Percentiles rank a stretch among this genome's conserved stretches.
These are phyloP conservation scores for Suaeda aralocaspica DNA, from an alignment of 148 eudicot genomes.

Conservation along the genomic window DNA sequence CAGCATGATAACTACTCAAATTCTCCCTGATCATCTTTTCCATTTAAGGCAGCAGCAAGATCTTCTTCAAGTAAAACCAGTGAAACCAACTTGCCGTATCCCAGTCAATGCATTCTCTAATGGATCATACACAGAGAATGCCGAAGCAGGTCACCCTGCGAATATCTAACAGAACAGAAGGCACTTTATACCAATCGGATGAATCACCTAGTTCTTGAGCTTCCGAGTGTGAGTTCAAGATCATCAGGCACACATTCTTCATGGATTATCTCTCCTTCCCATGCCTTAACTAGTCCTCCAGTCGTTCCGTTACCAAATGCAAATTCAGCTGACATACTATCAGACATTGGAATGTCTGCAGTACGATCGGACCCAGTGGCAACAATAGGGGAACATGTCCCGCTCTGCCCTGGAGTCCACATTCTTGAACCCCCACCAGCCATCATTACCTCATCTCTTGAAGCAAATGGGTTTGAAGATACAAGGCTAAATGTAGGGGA, in stretches of 20 bases:
- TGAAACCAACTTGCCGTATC: too few species aligned
- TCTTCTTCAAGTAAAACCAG: not conserved
- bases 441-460: constrained; percentile 50
- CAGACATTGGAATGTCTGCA: constrained; percentile 79
- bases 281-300: constrained; percentile 67
- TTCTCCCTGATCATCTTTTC: not conserved
- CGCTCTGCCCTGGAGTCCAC: constrained; percentile 99
- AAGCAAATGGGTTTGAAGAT: constrained; percentile 66
- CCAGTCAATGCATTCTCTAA: constrained; percentile 4
- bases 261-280: constrained; percentile 96
- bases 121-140: not conserved
- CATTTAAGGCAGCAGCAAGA: not conserved
- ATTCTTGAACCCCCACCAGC: constrained; percentile 65
- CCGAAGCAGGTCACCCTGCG: not conserved
- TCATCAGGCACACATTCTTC: constrained; percentile 96
- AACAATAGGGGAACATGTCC: constrained; percentile 83
- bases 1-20: not conserved
- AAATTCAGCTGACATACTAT: constrained; percentile 79
- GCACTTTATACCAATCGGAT: not conserved
- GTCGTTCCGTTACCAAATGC: constrained; percentile 66
- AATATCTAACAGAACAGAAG: not conserved
- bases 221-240: constrained; percentile 89
- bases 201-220: constrained; percentile 53
- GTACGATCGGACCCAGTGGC: constrained; percentile 57
- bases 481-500: constrained; percentile 94